Evolutionary conservation across 2,329 filamentous ascomycete species (phyloP), one percentile per base, ranked within the genome.

Genomic region (Fonsecaea nubica): DNA sequence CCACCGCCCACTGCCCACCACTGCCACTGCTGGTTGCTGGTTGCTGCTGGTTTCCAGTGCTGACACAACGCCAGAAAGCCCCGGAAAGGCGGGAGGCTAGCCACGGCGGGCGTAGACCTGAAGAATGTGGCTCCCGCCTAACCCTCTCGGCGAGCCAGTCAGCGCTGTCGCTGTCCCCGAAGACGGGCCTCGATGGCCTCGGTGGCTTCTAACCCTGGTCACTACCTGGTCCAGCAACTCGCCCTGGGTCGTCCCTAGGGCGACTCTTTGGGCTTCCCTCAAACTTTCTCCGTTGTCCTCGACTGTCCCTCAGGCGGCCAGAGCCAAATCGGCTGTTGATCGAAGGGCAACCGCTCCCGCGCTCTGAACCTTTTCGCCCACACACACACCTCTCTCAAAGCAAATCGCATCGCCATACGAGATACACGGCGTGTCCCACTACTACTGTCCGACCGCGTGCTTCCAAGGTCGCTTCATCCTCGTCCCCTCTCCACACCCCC

Each of bases 41-140:
- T 25, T 25, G 25, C 25, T 25, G 25, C 25, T 25, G 25, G 25
- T 48, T 59, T 38, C 59, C 62, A 38, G 62, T 58, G 65, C 62
- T 67, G 65, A 67, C 65, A 64, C 58, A 64, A 58, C 55, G 36
- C 57, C 61, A 62, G 62, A 62, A 67, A 62, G 58, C 62, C 62
- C 66, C 66, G 66, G 64, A 58, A 65, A 68, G 66, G 63, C 66
- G 66, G 66, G 45, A 63, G 59, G 54, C 66, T 63, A 68, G 66
- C 66, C 56, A 35, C 12, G 54, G 53, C 45, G 50, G 66, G 63
- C 58, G 42, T 67, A 67, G 62, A 59, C 21, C 4, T 32, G 50
- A 21, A 48, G 25, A 56, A 50, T 54, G 56, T 54, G 56, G 56
- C 58, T 61, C 52, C 52, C 45, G 62, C 58, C 58, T 33, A 15